These are phyloP conservation scores for Phytophthora macrochlamydospora DNA, from an alignment of 352 stramenopile species.

Conservation along the genomic window DNA sequence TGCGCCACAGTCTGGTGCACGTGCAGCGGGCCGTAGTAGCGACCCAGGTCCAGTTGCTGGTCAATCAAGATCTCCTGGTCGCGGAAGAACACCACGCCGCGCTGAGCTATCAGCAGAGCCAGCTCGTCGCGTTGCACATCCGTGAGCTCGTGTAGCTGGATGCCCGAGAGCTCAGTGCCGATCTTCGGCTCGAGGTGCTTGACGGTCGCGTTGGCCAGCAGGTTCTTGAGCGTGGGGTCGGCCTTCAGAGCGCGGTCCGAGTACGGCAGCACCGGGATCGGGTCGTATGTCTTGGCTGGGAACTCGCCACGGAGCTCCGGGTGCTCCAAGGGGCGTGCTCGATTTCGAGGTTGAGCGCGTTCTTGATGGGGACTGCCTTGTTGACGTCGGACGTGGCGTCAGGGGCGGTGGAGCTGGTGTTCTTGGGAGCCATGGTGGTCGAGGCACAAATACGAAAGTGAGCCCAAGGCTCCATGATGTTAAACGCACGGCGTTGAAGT, in stretches of 20 bases:
- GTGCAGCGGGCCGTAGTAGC: slow-evolving; percentile 1
- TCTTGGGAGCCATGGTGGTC: slow-evolving; percentile 27
- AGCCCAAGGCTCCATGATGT: not conserved
- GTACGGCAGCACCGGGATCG: not conserved
- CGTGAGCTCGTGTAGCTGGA: slow-evolving; percentile 1
- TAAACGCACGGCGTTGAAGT: too few relatives aligned
- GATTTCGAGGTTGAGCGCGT: slow-evolving; percentile 13
- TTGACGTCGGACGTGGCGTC: not conserved
- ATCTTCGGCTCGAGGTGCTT: not conserved
- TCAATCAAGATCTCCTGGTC: slow-evolving; percentile 1
- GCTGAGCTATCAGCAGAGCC: not conserved
- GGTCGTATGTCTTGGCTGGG: not conserved
- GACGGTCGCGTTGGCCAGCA: not conserved
- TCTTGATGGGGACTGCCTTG: slow-evolving; percentile 1
- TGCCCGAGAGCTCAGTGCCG: not conserved
- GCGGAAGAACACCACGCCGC: slow-evolving; percentile 1
- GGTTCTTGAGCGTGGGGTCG: not conserved
- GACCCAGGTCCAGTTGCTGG: not conserved
- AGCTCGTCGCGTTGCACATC: not conserved
- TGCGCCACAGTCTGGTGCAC: not conserved
- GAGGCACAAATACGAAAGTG: slow-evolving; percentile 15
- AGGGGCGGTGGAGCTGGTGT: not conserved
- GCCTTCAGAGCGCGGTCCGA: not conserved
- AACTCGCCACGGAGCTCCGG: not conserved
- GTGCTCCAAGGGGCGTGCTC: not conserved